These are phyloP conservation scores for Teunomyces cretensis DNA, from an alignment of 805 yeast genomes.

Conservation along the genomic window DNA sequence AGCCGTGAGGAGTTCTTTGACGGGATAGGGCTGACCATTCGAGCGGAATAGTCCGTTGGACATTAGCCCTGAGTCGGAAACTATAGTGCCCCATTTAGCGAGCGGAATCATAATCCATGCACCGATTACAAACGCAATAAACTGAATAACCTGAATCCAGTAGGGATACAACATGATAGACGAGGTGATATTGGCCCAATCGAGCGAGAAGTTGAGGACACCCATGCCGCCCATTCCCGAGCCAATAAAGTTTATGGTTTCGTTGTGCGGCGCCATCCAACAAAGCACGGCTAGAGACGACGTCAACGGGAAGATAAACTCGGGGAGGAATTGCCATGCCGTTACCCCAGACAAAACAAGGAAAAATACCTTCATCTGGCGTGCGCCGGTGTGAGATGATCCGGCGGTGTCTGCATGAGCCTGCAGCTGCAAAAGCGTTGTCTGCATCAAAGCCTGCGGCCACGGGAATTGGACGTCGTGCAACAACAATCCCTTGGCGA, in stretches of 20 bases:
- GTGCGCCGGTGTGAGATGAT: constrained; percentile 12
- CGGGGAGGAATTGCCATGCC: constrained; percentile 52
- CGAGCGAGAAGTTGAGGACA: constrained; percentile 46
- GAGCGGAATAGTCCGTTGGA: constrained; percentile 40
- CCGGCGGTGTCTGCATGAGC: constrained; percentile 16
- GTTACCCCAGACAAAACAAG: constrained; percentile 33
- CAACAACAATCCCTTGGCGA: constrained; percentile 44
- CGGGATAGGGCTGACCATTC: constrained; percentile 44
- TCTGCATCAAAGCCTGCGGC: constrained; percentile 53
- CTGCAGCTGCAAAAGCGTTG: constrained; percentile 41
- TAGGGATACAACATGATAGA: constrained; percentile 51
- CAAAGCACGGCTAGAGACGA: constrained; percentile 50
- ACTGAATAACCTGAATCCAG: constrained; percentile 52
- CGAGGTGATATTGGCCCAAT: constrained; percentile 55
- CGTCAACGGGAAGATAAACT: constrained; percentile 47
- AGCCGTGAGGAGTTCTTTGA: constrained; percentile 37
- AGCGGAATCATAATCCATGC: constrained; percentile 51
- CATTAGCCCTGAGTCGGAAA: constrained; percentile 44
- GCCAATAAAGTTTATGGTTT: constrained; percentile 44
- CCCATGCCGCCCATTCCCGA: constrained; percentile 58
- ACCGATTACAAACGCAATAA: constrained; percentile 44
- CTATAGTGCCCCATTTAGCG: constrained; percentile 42
- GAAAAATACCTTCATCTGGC: constrained; percentile 40
- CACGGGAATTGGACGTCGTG: constrained; percentile 51
- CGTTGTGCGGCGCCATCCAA: constrained; percentile 47